Evolutionary conservation across 1,139 yeast species (phyloP).

Genomic region (Blastobotrys capitulatus): DNA sequence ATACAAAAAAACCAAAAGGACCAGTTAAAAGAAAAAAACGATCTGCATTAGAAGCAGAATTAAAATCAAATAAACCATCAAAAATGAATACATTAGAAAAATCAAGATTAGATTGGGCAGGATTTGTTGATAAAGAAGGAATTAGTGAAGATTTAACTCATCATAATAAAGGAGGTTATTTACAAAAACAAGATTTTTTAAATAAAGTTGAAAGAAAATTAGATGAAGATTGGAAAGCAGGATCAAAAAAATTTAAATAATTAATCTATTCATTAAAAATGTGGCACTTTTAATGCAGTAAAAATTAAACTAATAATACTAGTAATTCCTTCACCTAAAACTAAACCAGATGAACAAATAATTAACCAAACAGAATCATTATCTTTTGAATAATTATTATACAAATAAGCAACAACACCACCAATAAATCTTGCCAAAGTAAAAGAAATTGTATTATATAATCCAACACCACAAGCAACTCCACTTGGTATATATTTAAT

Average conservation of each 20-base stretch:
- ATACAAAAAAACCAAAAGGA: constrained; percentile 11
- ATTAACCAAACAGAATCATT: constrained; percentile 56
- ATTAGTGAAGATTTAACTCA: constrained; percentile 74
- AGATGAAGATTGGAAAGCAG: constrained; percentile 34
- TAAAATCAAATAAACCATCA: constrained; percentile 49
- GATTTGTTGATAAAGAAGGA: constrained; percentile 83
- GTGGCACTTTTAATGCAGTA: constrained; percentile 55
- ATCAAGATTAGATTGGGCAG: constrained; percentile 91
- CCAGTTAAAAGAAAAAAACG: constrained; percentile 45
- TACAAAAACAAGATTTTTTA: constrained; percentile 88
- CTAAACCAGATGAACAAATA: constrained; percentile 86
- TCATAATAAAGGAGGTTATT: constrained; percentile 73
- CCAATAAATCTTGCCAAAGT: constrained; percentile 91
- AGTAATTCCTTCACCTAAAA: constrained; percentile 87
- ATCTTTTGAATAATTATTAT: constrained; percentile 17
- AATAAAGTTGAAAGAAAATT: constrained; percentile 64
- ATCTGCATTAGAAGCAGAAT: constrained; percentile 70
- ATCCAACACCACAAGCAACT: constrained; percentile 95
- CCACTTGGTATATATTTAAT: constrained; percentile 77
- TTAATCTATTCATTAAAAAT: constrained; percentile 36
- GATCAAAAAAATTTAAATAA: constrained; percentile 5
- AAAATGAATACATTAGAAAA: constrained; percentile 89
- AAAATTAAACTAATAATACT: constrained; percentile 77
- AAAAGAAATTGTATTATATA: constrained; percentile 88
- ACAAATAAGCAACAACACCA: constrained; percentile 54